Percentiles rank a stretch among this genome's conserved stretches.
Evolutionary conservation across 177 flowering plant species (phyloP).

Genomic region (Tripterygium wilfordii): DNA sequence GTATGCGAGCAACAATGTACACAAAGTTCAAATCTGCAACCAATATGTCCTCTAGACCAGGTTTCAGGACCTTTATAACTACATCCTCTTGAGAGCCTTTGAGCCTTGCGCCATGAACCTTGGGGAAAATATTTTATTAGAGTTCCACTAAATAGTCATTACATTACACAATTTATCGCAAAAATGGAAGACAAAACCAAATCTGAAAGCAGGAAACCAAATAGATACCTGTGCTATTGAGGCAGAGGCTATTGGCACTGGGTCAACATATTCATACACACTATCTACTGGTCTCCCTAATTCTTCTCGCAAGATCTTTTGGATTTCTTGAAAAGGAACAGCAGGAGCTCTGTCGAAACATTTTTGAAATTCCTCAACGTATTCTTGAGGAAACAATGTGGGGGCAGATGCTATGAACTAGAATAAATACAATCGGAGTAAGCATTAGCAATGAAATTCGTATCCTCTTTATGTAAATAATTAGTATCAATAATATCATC

Average conservation of each 20-base stretch:
- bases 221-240: conserved; percentile 84
- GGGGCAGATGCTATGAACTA: conserved; percentile 97
- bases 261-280: conserved; percentile 85
- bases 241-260: conserved; percentile 90
- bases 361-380: conserved; percentile 85
- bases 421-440: conserved; percentile 5
- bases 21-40: conserved; percentile 93
- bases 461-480: no score
- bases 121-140: conserved; percentile 6
- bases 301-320: conserved; percentile 62
- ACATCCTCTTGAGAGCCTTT: conserved; percentile 75
- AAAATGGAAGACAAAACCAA: no score
- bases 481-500: no score
- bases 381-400: conserved; percentile 83
- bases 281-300: conserved; percentile 74
- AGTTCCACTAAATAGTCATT: no score
- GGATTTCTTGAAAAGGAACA: conserved; percentile 76
- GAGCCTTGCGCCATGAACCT: conserved; percentile 96
- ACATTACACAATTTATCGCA: no score
- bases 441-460: no score
- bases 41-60: conserved; percentile 85
- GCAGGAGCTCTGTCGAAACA: conserved; percentile 90
- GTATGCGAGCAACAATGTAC: conserved; percentile 76
- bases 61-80: conserved; percentile 91
- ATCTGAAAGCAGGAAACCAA: conserved; percentile 1